Base-by-base conservation (phyloP, 2,329 filamentous ascomycete species). In the Aspergillus transmontanensis region DNA sequence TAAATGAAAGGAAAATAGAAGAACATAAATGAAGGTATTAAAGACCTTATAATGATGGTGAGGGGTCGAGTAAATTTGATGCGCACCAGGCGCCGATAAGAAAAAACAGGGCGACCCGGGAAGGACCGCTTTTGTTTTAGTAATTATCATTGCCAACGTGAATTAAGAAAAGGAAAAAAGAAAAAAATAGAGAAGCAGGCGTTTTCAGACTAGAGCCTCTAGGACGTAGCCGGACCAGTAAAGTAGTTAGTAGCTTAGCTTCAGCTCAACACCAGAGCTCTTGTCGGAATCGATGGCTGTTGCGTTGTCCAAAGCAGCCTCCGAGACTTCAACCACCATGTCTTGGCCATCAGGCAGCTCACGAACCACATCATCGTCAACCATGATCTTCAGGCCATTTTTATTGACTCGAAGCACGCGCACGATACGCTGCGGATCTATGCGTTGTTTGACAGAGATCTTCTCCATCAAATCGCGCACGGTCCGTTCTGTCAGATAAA, bases 281-380 rank as follows among this genome's bases (percentile, higher is more conserved):
- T 54, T 57, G 10, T 65, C 62, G n/a, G 58, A 23, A n/a, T 53
- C 60, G 26, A 61, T 16, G 23, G 45, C 46, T 3, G 63, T 56
- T 16, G 72, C 64, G 43, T 72, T 77, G 58, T 81, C 76, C 57
- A 80, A 75, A 51, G 91, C 83, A 21, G 70, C 59, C 69, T 95
- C 89, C 62, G 91, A 84, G 63, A 89, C 86, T 70, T 90, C 87
- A 48, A 86, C 86, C 43, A 85, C 81, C 90, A 98, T 95, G 73
- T 97, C 94, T 77, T 98, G 93, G 36, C 93, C 94, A 79, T 99
- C 95, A 1, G 88, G 86, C 58, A 98, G 83, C 76, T 94, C 90
- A 51, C 86, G 86, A 36, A 98, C 87, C 55, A 96, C 89, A 66
- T 97, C 93, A 72, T 98, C 93, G 72, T 98, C 95, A 70, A 98